Base-by-base conservation (phyloP, 768 basidiomycete genomes). In the Suillus subalutaceus region DNA sequence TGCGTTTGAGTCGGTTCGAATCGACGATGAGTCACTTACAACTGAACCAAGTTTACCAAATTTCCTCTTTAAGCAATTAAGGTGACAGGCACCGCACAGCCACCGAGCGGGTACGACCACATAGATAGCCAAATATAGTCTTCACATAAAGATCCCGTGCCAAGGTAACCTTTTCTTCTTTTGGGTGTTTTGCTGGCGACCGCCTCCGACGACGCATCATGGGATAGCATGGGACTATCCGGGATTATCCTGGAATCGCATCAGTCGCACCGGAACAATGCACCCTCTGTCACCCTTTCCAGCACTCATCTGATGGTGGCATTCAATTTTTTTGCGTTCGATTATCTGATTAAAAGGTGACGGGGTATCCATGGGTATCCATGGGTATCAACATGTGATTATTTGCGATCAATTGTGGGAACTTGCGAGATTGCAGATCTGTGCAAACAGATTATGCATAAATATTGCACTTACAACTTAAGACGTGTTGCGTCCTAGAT, bases 41-140 rank as follows among this genome's bases (percentile, higher is more conserved):
- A 63, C 66, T 64, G 65, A 63, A 67, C 55, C 65, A 71, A 30
- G 62, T 65, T 76, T 75, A 72, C 71, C 71, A 66, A 69, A 75
- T 69, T 68, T 66, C 50, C 67, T 66, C 63, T 65, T 69, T 68
- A 76, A 68, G 65, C 69, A 69, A 60, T 71, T 77, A 78, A 77
- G 68, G 72, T 77, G 72, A 46, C 63, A 70, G 63, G 44, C 58
- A 69, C 35, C 4, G 48, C 69, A 78, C 74, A 78, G 76, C 76
- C 76, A 77, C 74, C 15, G 35, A 44, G 41, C 59, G 41, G 41
- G 30, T 20, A 40, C 40, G 58, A 58, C 56, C 56, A n/a, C 4
- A 23, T 16, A 23, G 38, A 40, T 59, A 59, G 38, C 58, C 58
- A 59, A 59, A 41, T 41, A 40, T 43, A 60, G 59, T 60, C 30